A percentile compares a stretch with the other conserved stretches of the same genome.
Conservation (phyloP, 1,139 yeast genomes). For the Nakaseomyces bracarensis region DNA sequence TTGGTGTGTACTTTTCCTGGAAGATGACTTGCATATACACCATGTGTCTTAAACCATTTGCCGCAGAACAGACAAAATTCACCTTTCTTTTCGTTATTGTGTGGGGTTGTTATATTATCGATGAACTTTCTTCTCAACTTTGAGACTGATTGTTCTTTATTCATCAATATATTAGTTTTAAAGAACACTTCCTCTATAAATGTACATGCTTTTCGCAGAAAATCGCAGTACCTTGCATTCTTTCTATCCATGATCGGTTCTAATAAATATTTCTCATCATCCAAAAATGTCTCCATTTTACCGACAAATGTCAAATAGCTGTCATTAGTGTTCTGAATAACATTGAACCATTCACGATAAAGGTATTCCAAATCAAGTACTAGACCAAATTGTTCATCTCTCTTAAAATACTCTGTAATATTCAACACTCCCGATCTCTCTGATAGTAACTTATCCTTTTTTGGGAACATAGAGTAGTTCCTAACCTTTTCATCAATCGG, state of each 20-base stretch:
- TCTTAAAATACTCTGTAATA: slow-evolving; percentile 43
- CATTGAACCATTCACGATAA: slow-evolving; percentile 45
- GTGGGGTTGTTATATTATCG: slow-evolving; percentile 24
- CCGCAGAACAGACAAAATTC: slow-evolving; percentile 59
- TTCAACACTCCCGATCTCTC: slow-evolving; percentile 43
- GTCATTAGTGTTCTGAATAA: slow-evolving; percentile 32
- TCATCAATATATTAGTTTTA: slow-evolving; percentile 46
- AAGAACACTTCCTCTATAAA: slow-evolving; percentile 43
- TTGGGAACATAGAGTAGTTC: slow-evolving; percentile 23
- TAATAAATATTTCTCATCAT: slow-evolving; percentile 19
- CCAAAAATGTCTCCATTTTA: slow-evolving; percentile 38
- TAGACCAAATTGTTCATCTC: slow-evolving; percentile 59
- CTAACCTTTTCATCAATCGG: slow-evolving; percentile 20
- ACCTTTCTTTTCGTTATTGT: slow-evolving; percentile 25
- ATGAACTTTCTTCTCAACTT: slow-evolving; percentile 28
- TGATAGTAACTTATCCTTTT: slow-evolving; percentile 37
- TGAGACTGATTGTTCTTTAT: slow-evolving; percentile 22
- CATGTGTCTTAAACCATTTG: slow-evolving; percentile 51
- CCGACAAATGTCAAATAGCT: slow-evolving; percentile 47
- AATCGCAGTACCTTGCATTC: slow-evolving; percentile 36
- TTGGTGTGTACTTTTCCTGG: slow-evolving; percentile 70
- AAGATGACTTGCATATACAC: slow-evolving; percentile 65
- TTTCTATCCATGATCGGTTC: slow-evolving; percentile 30
- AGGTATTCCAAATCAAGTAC: slow-evolving; percentile 48
- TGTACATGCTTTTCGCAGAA: slow-evolving; percentile 37